These are phyloP conservation scores for Nitzschia putrida DNA, from an alignment of 108 stramenopile species.

Conservation along the genomic window DNA sequence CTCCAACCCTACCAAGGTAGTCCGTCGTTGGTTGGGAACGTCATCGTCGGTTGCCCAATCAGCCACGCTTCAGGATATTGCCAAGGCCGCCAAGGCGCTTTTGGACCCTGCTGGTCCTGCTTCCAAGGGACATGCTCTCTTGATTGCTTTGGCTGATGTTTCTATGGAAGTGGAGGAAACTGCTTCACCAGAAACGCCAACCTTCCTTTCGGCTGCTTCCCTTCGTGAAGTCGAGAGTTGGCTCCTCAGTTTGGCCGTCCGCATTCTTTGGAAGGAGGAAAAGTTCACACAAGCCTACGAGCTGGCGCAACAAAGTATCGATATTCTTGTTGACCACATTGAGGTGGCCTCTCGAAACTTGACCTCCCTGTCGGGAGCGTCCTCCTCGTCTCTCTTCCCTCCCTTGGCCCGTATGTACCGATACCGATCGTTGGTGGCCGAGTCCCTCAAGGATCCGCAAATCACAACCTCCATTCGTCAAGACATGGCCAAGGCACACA, in stretches of 20 bases:
- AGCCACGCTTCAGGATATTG: slow-evolving; percentile 55
- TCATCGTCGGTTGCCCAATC: slow-evolving; percentile 63
- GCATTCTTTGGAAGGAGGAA: slow-evolving; percentile 57
- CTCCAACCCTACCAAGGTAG: slow-evolving; percentile 68
- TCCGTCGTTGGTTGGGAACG: slow-evolving; percentile 82
- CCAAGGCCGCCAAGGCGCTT: slow-evolving; percentile 43
- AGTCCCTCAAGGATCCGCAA: slow-evolving; percentile 42
- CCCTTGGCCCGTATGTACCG: slow-evolving; percentile 77
- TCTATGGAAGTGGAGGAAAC: slow-evolving; percentile 38
- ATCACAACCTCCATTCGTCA: slow-evolving; percentile 41
- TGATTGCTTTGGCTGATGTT: slow-evolving; percentile 9
- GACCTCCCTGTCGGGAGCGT: slow-evolving; percentile 32
- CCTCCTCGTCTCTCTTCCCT: slow-evolving; percentile 66
- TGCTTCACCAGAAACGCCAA: neutral
- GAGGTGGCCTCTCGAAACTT: slow-evolving; percentile 39
- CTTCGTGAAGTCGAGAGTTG: slow-evolving; percentile 70
- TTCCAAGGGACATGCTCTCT: slow-evolving; percentile 48
- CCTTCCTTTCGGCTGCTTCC: slow-evolving; percentile 44
- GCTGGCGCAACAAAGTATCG: slow-evolving; percentile 51
- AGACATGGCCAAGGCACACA: slow-evolving; percentile 69
- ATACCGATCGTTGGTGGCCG: slow-evolving; percentile 67
- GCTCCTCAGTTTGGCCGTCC: slow-evolving; percentile 69
- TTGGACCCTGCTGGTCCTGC: slow-evolving; percentile 57
- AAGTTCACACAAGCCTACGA: slow-evolving; percentile 49
- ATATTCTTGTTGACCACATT: slow-evolving; percentile 53